These are phyloP conservation scores for Blepharisma stoltei DNA, from an alignment of 73 alveolate genomes.

Conservation along the genomic window DNA sequence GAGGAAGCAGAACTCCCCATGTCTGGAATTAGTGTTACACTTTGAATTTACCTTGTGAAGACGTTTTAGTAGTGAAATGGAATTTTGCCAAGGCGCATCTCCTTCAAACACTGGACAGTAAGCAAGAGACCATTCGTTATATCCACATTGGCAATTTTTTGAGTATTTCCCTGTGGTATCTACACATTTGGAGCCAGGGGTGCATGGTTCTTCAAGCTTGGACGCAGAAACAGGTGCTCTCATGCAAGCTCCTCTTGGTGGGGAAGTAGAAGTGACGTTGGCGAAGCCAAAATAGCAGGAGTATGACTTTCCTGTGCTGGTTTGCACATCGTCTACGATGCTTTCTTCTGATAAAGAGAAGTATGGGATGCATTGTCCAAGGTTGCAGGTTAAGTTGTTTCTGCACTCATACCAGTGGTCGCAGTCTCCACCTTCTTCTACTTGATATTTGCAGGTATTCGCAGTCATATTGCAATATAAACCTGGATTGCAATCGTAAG, in stretches of 20 bases:
- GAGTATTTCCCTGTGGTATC: neutral
- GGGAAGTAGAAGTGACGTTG: neutral
- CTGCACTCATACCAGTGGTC: neutral
- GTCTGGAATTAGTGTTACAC: no score
- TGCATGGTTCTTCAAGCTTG: neutral
- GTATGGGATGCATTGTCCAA: neutral
- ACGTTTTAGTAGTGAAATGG: no score
- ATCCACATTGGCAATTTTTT: neutral
- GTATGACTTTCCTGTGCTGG: neutral
- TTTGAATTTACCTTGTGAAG: no score
- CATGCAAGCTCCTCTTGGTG: neutral
- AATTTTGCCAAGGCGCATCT: neutral
- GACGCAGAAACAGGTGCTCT: neutral
- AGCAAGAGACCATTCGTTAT: neutral
- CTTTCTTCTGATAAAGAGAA: neutral
- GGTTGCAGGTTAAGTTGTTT: neutral
- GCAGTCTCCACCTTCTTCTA: neutral
- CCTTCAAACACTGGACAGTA: conserved; percentile 5
- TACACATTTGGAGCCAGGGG: neutral
- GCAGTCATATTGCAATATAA: conserved; percentile 6
- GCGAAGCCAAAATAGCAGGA: neutral
- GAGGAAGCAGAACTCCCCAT: no score
- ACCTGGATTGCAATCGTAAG: conserved; percentile 6
- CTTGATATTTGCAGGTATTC: neutral
- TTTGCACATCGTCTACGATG: neutral